Percentiles rank a stretch among this genome's conserved stretches.
phyloP scores from a whole-genome alignment of 1,139 yeast species.

The Kurtzmaniella quercitrusa region DNA sequence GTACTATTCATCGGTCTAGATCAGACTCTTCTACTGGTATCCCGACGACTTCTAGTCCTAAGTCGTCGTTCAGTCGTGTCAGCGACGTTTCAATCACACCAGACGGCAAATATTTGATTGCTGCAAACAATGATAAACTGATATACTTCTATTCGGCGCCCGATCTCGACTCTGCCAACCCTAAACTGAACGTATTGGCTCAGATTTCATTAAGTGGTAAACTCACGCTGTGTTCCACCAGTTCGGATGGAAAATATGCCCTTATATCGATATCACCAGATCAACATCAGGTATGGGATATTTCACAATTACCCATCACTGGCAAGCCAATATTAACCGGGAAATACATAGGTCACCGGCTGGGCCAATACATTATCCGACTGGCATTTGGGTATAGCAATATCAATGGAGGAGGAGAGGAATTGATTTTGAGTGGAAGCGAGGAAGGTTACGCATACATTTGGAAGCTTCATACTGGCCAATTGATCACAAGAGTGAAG shows the following conservation, averaged over 20 bases:
- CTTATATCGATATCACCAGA: constrained; percentile 71
- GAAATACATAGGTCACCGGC: constrained; percentile 70
- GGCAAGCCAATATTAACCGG: constrained; percentile 43
- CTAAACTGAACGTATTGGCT: constrained; percentile 33
- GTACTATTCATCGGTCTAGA: constrained; percentile 4
- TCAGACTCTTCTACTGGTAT: background rate
- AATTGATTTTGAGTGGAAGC: constrained; percentile 73
- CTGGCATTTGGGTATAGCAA: constrained; percentile 64
- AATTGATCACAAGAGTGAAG: constrained; percentile 51
- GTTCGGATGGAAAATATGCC: constrained; percentile 44
- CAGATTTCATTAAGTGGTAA: constrained; percentile 33
- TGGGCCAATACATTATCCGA: constrained; percentile 65
- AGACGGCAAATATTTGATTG: constrained; percentile 58
- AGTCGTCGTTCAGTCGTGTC: constrained; percentile 42
- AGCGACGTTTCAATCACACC: constrained; percentile 63
- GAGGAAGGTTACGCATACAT: constrained; percentile 77
- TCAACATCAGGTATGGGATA: constrained; percentile 78
- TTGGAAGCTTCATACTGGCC: constrained; percentile 78
- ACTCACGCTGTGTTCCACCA: constrained; percentile 39
- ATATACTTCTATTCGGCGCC: constrained; percentile 51
- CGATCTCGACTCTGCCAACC: constrained; percentile 26
- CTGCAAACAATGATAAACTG: constrained; percentile 59
- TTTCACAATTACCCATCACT: constrained; percentile 16
- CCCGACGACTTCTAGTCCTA: background rate
- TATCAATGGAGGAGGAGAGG: constrained; percentile 32